Conservation (phyloP, 106 monocot genomes). For the Allium cepa region DNA sequence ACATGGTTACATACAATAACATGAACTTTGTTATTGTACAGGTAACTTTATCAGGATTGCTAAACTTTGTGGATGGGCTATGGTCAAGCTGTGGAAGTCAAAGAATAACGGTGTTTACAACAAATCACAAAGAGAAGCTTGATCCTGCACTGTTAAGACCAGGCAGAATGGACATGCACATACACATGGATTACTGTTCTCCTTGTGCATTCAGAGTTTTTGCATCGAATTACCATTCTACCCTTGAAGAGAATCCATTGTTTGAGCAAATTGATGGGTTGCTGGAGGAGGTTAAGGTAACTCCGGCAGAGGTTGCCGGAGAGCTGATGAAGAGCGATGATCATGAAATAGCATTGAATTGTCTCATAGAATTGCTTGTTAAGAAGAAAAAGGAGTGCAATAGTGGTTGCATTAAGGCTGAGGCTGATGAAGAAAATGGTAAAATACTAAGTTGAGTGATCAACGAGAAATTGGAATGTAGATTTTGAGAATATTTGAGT, state of each 20-base stretch:
- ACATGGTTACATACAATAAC: neutral
- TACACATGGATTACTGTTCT: slow-evolving; percentile 69
- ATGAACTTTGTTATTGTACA: neutral
- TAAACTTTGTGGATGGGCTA: slow-evolving; percentile 60
- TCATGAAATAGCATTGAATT: neutral
- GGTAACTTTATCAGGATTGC: slow-evolving; percentile 9
- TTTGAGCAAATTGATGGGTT: neutral
- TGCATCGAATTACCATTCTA: slow-evolving; percentile 42
- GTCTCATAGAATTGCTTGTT: neutral
- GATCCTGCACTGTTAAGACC: slow-evolving; percentile 63
- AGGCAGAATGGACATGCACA: slow-evolving; percentile 86
- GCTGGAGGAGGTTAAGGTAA: neutral
- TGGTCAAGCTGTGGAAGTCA: slow-evolving; percentile 89
- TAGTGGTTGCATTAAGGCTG: too few species aligned
- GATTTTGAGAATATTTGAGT: too few species aligned
- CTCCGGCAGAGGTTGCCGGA: neutral
- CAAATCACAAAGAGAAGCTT: slow-evolving; percentile 63
- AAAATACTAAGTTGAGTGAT: too few species aligned
- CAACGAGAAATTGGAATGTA: too few species aligned
- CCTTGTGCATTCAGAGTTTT: slow-evolving; percentile 59
- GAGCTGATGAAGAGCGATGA: neutral
- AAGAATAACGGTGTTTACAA: slow-evolving; percentile 75
- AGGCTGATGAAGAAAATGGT: too few species aligned
- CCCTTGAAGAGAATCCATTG: too few species aligned
- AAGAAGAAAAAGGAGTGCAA: neutral